These are phyloP conservation scores for Paraurostyla sp. DNA, from an alignment of 73 alveolate genomes.

Conservation along the genomic window DNA sequence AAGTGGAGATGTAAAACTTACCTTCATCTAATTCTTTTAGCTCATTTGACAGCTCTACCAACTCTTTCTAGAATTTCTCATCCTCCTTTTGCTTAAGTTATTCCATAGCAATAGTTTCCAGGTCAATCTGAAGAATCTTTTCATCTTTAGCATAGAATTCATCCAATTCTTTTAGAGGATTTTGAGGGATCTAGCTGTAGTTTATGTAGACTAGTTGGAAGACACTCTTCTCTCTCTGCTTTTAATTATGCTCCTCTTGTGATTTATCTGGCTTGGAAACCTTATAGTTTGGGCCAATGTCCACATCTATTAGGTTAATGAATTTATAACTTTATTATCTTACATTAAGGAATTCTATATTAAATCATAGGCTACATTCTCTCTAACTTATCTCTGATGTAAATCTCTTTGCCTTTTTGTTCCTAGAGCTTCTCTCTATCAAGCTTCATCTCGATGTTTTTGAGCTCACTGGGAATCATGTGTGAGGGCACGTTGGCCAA, in stretches of 20 bases:
- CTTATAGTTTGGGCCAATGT: slow-evolving; percentile 21
- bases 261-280: slow-evolving; percentile 11
- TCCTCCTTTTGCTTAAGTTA: slow-evolving; percentile 35
- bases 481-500: slow-evolving; percentile 62
- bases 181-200: slow-evolving; percentile 36
- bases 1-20: slow-evolving; percentile 5
- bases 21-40: slow-evolving; percentile 48
- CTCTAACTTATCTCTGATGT: slow-evolving; percentile 26
- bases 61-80: slow-evolving; percentile 25
- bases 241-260: slow-evolving; percentile 24
- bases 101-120: slow-evolving; percentile 16
- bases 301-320: slow-evolving; percentile 38
- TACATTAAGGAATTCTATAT: slow-evolving; percentile 53
- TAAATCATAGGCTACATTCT: slow-evolving; percentile 37
- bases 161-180: slow-evolving; percentile 57
- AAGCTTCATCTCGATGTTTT: slow-evolving; percentile 53
- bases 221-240: slow-evolving; percentile 23
- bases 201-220: slow-evolving; percentile 24
- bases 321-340: no score
- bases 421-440: slow-evolving; percentile 50
- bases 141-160: slow-evolving; percentile 61
- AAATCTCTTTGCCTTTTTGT: slow-evolving; percentile 42
- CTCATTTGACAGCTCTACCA: background rate
- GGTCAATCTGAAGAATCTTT: background rate
- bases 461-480: slow-evolving; percentile 54